Base-by-base conservation (phyloP, 345 rosid species). In the Populus ilicifolia region DNA sequence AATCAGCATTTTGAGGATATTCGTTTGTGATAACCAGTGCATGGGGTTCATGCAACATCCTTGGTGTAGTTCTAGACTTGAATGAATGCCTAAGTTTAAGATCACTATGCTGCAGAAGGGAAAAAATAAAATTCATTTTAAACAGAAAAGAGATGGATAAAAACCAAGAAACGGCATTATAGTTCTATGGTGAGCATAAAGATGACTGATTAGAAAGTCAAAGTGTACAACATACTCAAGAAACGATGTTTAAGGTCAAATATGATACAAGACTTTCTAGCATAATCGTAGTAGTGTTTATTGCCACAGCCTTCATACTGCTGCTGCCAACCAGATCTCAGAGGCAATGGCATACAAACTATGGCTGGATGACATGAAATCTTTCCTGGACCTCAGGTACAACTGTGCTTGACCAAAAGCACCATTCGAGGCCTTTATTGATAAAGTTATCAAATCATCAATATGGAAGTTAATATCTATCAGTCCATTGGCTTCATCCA, bases 1-100 rank as follows among this genome's bases (percentile, higher is more conserved):
- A 87, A 81, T 96, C 99, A 21, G 90, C 89, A 86, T 96, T 96
- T 81, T 96, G 99, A 65, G 96, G 96, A 85, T 83, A 70, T 48
- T 90, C 89, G 33, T 78, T 88, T 75, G 86, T 87, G 65, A 89
- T 79, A 30, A 84, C 80, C 70, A 86, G 64, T 54, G 84, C 71
- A 66, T 71, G 75, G 23, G 79, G 59, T 62, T 61, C 85, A 72
- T 64, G 48, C 65, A 75, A 74, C 82, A 83, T 86, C 70, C 89
- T 74, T 74, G 84, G 44, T 62, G 83, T 48, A 62, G 67, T 61
- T 43, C 74, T 81, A 59, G 80, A 76, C 76, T 74, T 80, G 14
- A 85, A 75, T 20, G 81, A 79, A 72, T 84, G 30, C 13, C 82
- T 71, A 36, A 84, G 80, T 79, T 80, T 85, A 74, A 68, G 14